Conservation (phyloP, 2,329 filamentous ascomycete genomes). For the Beauveria bassiana region DNA sequence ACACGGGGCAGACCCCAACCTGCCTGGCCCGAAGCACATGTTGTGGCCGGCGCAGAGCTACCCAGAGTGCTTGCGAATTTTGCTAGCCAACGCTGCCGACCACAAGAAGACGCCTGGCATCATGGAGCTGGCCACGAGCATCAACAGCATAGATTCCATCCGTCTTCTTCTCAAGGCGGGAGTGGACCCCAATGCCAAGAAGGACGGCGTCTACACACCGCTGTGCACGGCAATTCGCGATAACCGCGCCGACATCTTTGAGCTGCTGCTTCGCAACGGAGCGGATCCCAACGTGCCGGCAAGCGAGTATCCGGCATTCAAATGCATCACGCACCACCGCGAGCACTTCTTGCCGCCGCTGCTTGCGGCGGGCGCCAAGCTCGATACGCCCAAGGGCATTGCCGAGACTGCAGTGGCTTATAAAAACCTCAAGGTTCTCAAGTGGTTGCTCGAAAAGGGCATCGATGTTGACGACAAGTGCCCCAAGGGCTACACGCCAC, state of each 20-base stretch:
- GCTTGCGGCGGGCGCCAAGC: slow-evolving; percentile 51
- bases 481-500: slow-evolving; percentile 49
- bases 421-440: slow-evolving; percentile 53
- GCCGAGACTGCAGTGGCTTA: slow-evolving; percentile 55
- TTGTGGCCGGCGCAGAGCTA: slow-evolving; percentile 58
- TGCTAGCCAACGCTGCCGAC: slow-evolving; percentile 53
- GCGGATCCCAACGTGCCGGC: slow-evolving; percentile 57
- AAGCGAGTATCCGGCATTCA: slow-evolving; percentile 59
- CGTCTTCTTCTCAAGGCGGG: slow-evolving; percentile 48
- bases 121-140: slow-evolving; percentile 55
- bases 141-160: slow-evolving; percentile 57
- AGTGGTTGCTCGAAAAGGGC: slow-evolving; percentile 52
- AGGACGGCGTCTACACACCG: slow-evolving; percentile 60
- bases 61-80: slow-evolving; percentile 47
- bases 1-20: slow-evolving; percentile 57
- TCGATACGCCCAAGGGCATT: slow-evolving; percentile 55
- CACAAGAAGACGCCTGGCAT: slow-evolving; percentile 52
- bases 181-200: slow-evolving; percentile 53
- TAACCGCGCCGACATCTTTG: slow-evolving; percentile 53
- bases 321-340: slow-evolving; percentile 59
- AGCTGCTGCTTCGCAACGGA: slow-evolving; percentile 47
- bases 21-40: slow-evolving; percentile 62
- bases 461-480: slow-evolving; percentile 53
- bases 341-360: slow-evolving; percentile 52
- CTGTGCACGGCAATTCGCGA: slow-evolving; percentile 62